A percentile compares a stretch with the other conserved stretches of the same genome.
Evolutionary conservation across 2,329 filamentous ascomycete species (phyloP).

Genomic region (Penicillium sp.): DNA sequence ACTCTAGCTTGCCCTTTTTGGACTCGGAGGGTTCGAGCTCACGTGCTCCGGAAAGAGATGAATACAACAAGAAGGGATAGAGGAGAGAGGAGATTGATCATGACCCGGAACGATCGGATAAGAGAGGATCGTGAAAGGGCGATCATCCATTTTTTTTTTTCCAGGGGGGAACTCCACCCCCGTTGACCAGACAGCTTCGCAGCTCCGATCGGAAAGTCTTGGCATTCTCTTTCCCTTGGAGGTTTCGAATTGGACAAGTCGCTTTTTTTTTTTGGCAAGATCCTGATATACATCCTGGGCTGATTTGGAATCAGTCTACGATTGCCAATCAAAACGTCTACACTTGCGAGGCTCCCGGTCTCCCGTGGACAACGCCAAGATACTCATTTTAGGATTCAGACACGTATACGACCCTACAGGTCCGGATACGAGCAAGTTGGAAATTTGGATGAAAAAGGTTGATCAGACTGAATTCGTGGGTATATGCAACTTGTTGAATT

Average conservation of each 20-base stretch:
- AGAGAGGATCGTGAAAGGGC: constrained; percentile 1
- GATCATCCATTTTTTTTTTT: constrained; percentile 2
- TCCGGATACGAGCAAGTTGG: not conserved
- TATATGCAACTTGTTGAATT: constrained; percentile 1
- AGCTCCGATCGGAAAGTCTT: constrained; percentile 6
- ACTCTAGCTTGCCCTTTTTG: not conserved
- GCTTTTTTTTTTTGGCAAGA: not conserved
- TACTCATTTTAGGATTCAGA: not conserved
- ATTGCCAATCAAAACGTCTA: not conserved
- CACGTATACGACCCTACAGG: not conserved
- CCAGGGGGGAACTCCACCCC: constrained; percentile 1
- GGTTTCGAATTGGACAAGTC: not conserved
- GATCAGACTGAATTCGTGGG: not conserved
- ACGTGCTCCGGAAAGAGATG: not conserved
- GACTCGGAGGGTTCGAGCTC: not conserved
- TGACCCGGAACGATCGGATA: constrained; percentile 3
- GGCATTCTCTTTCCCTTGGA: not conserved
- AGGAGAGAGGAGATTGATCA: not conserved
- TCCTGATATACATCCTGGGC: not conserved
- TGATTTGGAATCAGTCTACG: not conserved
- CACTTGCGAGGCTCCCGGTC: not conserved
- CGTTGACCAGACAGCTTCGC: not conserved
- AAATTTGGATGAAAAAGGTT: not conserved
- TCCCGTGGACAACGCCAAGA: not conserved
- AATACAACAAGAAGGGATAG: not conserved